A percentile compares a stretch with the other conserved stretches of the same genome.
Conservation (phyloP, 768 basidiomycete species). For the Favolaschia claudopus region DNA sequence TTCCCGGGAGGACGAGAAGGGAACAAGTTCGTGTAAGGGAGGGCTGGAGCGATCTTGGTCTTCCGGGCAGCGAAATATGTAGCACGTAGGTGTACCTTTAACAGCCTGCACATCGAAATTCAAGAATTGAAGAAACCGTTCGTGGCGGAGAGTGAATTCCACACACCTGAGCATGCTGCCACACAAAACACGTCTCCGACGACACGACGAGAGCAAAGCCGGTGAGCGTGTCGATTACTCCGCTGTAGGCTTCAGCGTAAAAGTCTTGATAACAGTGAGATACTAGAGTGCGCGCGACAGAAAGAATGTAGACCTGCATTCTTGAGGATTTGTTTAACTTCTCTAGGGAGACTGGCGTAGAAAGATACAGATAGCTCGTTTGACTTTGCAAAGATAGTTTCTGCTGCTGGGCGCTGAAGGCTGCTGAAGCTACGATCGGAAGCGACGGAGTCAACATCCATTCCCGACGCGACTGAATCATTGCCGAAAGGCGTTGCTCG, state of each 20-base stretch:
- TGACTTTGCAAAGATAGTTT: slow-evolving; percentile 72
- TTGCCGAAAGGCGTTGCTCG: slow-evolving; percentile 41
- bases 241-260: slow-evolving; percentile 69
- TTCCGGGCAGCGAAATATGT: slow-evolving; percentile 79
- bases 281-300: not conserved
- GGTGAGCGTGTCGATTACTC: slow-evolving; percentile 73
- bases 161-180: slow-evolving; percentile 78
- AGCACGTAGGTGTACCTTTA: slow-evolving; percentile 80
- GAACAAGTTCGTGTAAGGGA: slow-evolving; percentile 70
- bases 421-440: slow-evolving; percentile 44
- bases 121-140: slow-evolving; percentile 1
- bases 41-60: slow-evolving; percentile 48
- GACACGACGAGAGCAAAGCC: slow-evolving; percentile 81
- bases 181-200: slow-evolving; percentile 78
- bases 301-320: slow-evolving; percentile 61
- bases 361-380: slow-evolving; percentile 72
- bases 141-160: not conserved
- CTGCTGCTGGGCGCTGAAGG: slow-evolving; percentile 46
- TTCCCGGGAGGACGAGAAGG: slow-evolving; percentile 73
- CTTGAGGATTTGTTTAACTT: slow-evolving; percentile 75
- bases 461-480: slow-evolving; percentile 56
- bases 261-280: slow-evolving; percentile 57
- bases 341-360: slow-evolving; percentile 74
- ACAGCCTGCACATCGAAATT: slow-evolving; percentile 56
- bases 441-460: slow-evolving; percentile 69